phyloP scores from a whole-genome alignment of 208 protist species.

The Naegleria gruberi region DNA sequence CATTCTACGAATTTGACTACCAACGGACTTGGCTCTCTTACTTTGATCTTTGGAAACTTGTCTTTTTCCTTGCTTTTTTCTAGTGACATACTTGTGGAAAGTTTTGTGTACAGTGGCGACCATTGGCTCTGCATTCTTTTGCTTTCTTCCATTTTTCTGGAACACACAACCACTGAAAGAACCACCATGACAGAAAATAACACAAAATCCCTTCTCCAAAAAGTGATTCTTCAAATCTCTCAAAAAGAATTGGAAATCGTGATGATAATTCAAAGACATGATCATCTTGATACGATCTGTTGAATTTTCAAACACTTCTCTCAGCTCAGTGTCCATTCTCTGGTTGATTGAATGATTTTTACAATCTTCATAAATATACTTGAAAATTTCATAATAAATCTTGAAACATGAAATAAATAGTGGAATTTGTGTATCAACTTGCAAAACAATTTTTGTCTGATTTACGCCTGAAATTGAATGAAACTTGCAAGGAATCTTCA shows the following conservation, averaged over 20 bases:
- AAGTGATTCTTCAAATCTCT: background rate
- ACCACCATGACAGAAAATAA: conserved; percentile 6
- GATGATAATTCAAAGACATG: background rate
- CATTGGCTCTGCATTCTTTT: background rate
- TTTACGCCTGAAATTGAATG: background rate
- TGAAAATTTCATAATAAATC: background rate
- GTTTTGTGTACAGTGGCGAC: background rate
- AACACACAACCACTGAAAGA: background rate
- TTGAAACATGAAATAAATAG: background rate
- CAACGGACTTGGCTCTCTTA: background rate
- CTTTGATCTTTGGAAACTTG: conserved; percentile 1
- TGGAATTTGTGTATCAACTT: background rate
- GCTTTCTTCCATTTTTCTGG: background rate
- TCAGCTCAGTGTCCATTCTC: background rate
- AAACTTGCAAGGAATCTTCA: background rate
- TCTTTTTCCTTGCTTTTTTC: conserved; percentile 22
- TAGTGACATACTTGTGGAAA: conserved; percentile 3
- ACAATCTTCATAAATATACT: background rate
- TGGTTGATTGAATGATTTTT: background rate
- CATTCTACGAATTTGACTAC: conserved; percentile 1
- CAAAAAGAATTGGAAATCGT: background rate
- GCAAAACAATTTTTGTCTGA: background rate
- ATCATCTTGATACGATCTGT: background rate
- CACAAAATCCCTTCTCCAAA: background rate
- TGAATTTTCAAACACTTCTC: background rate